Conservation (phyloP, 23 red algal genomes). For the Gracilaria gracilis region DNA sequence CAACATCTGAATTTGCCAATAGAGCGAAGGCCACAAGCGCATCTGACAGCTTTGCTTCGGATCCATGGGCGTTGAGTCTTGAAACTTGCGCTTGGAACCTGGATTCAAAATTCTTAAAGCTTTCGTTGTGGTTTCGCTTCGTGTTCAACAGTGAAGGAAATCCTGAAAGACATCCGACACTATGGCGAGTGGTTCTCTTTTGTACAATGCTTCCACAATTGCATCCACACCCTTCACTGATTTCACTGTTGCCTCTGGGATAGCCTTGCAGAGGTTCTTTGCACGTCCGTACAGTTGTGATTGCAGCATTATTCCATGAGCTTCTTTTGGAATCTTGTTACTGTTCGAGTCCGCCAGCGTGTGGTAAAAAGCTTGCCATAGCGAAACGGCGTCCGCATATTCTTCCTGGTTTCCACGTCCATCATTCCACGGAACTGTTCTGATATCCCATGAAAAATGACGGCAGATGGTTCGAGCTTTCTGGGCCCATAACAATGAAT, state of each 20-base stretch:
- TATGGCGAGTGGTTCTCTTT: conserved; percentile 17
- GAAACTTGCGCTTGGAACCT: neutral
- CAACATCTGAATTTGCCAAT: neutral
- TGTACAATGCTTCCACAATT: conserved; percentile 42
- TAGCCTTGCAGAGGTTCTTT: conserved; percentile 10
- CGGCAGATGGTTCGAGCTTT: neutral
- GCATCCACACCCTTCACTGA: neutral
- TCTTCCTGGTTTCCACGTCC: conserved; percentile 7
- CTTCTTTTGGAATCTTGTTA: conserved; percentile 2
- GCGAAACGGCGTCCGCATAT: conserved; percentile 12
- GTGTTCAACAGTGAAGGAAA: neutral
- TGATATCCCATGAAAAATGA: neutral
- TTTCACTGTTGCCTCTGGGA: neutral
- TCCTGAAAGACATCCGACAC: conserved; percentile 30
- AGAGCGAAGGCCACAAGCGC: neutral
- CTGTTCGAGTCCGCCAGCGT: neutral
- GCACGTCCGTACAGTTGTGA: conserved; percentile 17
- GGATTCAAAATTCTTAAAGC: neutral
- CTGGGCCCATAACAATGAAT: conserved; percentile 19
- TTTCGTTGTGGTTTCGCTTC: neutral
- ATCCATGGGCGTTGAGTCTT: neutral
- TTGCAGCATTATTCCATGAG: neutral
- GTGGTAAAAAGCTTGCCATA: conserved; percentile 14
- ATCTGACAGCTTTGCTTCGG: neutral
- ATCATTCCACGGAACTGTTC: neutral